Evolutionary conservation across 2,329 filamentous ascomycete genomes (phyloP), one percentile per base, ranked within the genome.

Genomic region (Paraphaeosphaeria sporulosa): DNA sequence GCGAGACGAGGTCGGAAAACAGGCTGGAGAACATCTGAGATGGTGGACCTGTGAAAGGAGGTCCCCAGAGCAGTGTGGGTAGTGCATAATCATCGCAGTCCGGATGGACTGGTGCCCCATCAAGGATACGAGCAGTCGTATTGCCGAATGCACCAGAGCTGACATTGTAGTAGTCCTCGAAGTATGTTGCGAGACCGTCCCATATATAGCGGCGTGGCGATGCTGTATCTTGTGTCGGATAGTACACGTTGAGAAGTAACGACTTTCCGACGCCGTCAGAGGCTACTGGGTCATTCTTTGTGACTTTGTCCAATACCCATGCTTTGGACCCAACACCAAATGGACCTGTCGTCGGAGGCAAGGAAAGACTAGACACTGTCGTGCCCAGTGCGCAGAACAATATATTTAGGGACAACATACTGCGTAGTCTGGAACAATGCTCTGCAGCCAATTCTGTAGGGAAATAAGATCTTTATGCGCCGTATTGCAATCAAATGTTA

Each of bases 51-150:
- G 53, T 58, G 40, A 59, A 59, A 4, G 55, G 34, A 1, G 64
- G 63, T 7, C 55, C 42, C 40, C 58, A 67, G 40, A 67, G 25
- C 4, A 67, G 49, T 13, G 63, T 67, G n/a, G 63, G 64, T n/a
- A 53, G 44, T 10, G 40, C 46, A 13, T 44, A n/a, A 19, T 55
- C 13, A 25, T 44, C 19, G 17, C 36, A 47, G n/a, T 44, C 25
- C 3, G n/a, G 27, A 30, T 51, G 36, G 17, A 40, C 25, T 0
- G 52, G 25, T 13, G 60, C 57, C 34, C 52, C 48, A 19, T 52
- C 23, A 4, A 21, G 21, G 15, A 60, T 36, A 19, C 19, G 19
- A 21, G 62, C 32, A 3, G 50, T 61, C 17, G 51, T 43, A 30
- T 62, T 59, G 32, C 34, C 21, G 15, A 59, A 47, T 13, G 57